These are phyloP conservation scores for Aspergillus oerlinghausenensis DNA, from an alignment of 2,329 filamentous ascomycete genomes.

Conservation along the genomic window DNA sequence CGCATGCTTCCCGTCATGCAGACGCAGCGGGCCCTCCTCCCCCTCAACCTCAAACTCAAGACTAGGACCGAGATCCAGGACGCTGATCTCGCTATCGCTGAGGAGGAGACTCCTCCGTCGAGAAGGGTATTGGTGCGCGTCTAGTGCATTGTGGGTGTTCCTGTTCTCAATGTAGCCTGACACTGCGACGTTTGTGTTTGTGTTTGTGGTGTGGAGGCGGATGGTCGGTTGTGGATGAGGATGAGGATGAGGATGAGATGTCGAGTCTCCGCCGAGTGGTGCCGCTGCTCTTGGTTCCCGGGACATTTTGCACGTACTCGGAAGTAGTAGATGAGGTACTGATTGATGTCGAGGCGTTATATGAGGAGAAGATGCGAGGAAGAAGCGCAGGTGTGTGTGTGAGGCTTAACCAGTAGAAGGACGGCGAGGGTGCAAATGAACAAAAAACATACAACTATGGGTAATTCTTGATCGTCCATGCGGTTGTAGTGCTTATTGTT, in stretches of 20 bases:
- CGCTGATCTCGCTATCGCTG: constrained; percentile 24
- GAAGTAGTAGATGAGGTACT: neutral
- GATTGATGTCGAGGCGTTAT: neutral
- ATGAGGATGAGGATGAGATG: neutral
- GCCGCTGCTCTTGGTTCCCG: neutral
- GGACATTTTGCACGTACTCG: neutral
- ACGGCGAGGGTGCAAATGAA: neutral
- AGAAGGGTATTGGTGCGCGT: neutral
- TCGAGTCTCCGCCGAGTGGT: neutral
- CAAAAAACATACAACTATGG: neutral
- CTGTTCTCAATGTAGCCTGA: neutral
- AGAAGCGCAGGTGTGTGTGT: neutral
- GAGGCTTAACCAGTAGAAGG: neutral
- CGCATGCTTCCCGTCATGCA: neutral
- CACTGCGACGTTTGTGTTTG: neutral
- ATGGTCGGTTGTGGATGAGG: neutral
- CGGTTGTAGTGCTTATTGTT: neutral
- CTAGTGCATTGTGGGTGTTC: neutral
- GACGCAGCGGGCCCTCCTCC: neutral
- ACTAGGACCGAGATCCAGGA: constrained; percentile 22
- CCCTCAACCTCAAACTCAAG: constrained; percentile 1
- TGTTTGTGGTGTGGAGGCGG: neutral
- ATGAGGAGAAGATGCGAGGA: neutral
- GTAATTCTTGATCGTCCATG: neutral
- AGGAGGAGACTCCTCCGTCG: constrained; percentile 4